Conservation (phyloP, 202 grass and related monocot species). For the Panicum hallii region DNA sequence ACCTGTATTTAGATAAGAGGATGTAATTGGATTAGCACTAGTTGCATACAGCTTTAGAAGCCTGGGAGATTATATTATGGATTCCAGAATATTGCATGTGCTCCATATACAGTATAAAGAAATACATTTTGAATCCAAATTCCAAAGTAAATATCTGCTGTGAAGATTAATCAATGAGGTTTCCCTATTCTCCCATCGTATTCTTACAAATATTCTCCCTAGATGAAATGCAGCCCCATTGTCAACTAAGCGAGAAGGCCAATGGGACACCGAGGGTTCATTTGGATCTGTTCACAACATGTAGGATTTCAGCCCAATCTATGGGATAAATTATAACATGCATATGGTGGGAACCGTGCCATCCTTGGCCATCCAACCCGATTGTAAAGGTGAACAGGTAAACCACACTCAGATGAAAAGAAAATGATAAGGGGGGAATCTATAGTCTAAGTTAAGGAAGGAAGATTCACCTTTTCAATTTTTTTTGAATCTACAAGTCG, state of each 20-base stretch:
- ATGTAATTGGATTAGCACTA: conserved; percentile 24
- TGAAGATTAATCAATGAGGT: conserved; percentile 10
- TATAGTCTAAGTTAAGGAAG: conserved; percentile 13
- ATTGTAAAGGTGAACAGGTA: conserved; percentile 6
- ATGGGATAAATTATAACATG: conserved; percentile 20
- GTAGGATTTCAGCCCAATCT: conserved; percentile 17
- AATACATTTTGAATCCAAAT: conserved; percentile 12
- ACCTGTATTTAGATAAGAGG: conserved; percentile 51
- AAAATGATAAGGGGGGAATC: not conserved
- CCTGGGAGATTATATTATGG: not conserved
- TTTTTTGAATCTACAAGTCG: conserved; percentile 76
- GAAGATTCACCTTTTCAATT: conserved; percentile 74
- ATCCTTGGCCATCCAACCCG: conserved; percentile 7
- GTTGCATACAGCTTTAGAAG: conserved; percentile 42
- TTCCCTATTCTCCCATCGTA: conserved; percentile 1
- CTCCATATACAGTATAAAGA: not conserved
- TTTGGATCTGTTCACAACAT: conserved; percentile 16
- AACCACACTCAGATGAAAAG: conserved; percentile 1
- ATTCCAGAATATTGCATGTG: conserved; percentile 9
- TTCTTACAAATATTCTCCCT: conserved; percentile 26
- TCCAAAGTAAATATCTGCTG: conserved; percentile 8
- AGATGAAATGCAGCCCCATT: conserved; percentile 7
- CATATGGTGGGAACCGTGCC: conserved; percentile 1
- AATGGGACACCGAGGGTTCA: conserved; percentile 3
- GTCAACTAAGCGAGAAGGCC: not conserved